Conservation (phyloP, 2,329 filamentous ascomycete species). For the Canariomyces notabilis region DNA sequence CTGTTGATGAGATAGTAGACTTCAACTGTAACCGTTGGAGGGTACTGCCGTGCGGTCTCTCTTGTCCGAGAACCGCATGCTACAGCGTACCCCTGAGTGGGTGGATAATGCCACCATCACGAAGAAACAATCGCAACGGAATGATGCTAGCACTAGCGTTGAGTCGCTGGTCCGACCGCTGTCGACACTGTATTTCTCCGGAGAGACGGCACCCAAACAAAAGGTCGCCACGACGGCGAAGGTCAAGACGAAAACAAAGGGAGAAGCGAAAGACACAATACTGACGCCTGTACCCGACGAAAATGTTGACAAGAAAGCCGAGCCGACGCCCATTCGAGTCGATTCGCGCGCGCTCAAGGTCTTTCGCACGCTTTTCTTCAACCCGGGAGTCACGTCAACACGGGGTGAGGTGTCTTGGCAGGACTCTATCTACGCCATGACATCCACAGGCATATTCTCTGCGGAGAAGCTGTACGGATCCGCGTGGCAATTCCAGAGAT, state of each 20-base stretch:
- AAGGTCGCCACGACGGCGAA: neutral
- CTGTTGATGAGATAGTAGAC: slow-evolving; percentile 32
- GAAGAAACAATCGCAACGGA: neutral
- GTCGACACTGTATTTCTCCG: slow-evolving; percentile 26
- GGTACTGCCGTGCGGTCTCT: slow-evolving; percentile 27
- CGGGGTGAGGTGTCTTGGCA: slow-evolving; percentile 48
- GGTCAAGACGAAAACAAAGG: slow-evolving; percentile 21
- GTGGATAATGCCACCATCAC: slow-evolving; percentile 32
- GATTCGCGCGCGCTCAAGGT: slow-evolving; percentile 32
- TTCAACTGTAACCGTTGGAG: slow-evolving; percentile 15
- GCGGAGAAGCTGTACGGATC: slow-evolving; percentile 56
- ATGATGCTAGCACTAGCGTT: too few relatives aligned
- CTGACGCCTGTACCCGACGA: too few relatives aligned
- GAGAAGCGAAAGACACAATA: too few relatives aligned
- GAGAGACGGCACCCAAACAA: neutral
- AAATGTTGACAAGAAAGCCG: too few relatives aligned
- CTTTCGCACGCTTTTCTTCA: slow-evolving; percentile 39
- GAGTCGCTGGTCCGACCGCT: too few relatives aligned
- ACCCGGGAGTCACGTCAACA: slow-evolving; percentile 28
- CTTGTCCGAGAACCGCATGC: slow-evolving; percentile 30
- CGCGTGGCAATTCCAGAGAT: slow-evolving; percentile 54
- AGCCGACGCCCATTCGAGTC: slow-evolving; percentile 14
- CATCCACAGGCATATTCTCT: slow-evolving; percentile 43
- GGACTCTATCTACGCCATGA: slow-evolving; percentile 51
- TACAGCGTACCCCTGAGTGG: slow-evolving; percentile 48